A percentile compares a stretch with the other conserved stretches of the same genome.
These are phyloP conservation scores for Quercus cerris DNA, from an alignment of 306 rosid genomes.

Conservation along the genomic window DNA sequence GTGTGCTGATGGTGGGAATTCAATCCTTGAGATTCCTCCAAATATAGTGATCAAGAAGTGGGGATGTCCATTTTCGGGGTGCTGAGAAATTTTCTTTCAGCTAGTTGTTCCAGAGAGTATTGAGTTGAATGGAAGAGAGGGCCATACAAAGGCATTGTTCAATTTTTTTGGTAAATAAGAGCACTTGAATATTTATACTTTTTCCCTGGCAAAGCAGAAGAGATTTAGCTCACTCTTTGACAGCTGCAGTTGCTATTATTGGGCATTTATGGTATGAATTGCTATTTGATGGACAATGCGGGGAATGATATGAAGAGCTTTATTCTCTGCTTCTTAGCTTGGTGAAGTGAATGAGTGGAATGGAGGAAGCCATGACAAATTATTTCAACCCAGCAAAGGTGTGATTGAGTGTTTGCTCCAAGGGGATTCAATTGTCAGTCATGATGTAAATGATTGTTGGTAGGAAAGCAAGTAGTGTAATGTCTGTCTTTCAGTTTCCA, in stretches of 20 bases:
- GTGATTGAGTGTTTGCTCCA: constrained; percentile 35
- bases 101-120: constrained; percentile 34
- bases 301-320: constrained; percentile 41
- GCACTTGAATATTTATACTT: constrained; percentile 39
- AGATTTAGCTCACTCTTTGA: constrained; percentile 9
- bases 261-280: constrained; percentile 24
- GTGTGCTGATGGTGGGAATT: constrained; percentile 23
- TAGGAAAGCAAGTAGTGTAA: constrained; percentile 36
- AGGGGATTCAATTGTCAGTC: constrained; percentile 38
- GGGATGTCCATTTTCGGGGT: constrained; percentile 42
- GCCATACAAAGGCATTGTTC: constrained; percentile 39
- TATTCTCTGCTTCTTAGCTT: constrained; percentile 13
- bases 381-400: constrained; percentile 34
- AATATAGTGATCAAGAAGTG: constrained; percentile 38
- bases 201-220: constrained; percentile 25
- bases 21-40: constrained; percentile 38
- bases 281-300: constrained; percentile 21
- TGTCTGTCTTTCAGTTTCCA: constrained; percentile 23
- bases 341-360: constrained; percentile 15
- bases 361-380: constrained; percentile 35
- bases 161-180: constrained; percentile 56
- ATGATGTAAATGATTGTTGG: constrained; percentile 47
- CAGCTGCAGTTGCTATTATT: constrained; percentile 40
- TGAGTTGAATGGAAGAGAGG: constrained; percentile 36
- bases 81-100: constrained; percentile 35